Percentiles rank a stretch among this genome's conserved stretches.
phyloP scores from a whole-genome alignment of 768 basidiomycete genomes.

The Leccinum uliginosum region DNA sequence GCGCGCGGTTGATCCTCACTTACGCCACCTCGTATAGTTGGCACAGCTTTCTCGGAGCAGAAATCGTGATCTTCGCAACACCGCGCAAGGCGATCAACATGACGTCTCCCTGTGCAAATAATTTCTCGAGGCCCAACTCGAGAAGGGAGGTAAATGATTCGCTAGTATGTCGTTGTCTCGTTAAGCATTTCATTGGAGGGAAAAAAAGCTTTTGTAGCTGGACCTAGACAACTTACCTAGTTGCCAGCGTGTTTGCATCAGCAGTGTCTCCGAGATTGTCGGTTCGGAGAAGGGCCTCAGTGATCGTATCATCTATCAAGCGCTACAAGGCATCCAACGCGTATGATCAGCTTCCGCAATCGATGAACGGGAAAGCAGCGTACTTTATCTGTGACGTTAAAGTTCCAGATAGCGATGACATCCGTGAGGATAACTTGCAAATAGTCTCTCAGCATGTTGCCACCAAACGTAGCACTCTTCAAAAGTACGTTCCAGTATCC shows the following conservation, averaged over 20 bases:
- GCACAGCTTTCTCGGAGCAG: too few species aligned
- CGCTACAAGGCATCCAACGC: neutral
- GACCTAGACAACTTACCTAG: neutral
- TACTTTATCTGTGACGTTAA: neutral
- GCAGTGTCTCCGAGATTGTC: neutral
- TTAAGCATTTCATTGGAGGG: neutral
- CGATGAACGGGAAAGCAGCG: neutral
- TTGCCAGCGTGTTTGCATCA: neutral
- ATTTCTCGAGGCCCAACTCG: neutral
- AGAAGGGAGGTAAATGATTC: neutral
- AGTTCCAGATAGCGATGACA: neutral
- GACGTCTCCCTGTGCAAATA: neutral
- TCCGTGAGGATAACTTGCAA: neutral
- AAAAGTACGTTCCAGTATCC: neutral
- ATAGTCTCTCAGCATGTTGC: neutral
- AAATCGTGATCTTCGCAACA: too few species aligned
- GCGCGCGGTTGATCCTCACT: too few species aligned
- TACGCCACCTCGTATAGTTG: too few species aligned
- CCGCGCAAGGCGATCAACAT: too few species aligned
- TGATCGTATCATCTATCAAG: neutral
- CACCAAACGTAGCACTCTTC: neutral
- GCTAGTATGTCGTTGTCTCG: neutral
- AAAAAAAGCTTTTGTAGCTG: neutral
- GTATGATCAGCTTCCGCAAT: neutral
- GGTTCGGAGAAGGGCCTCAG: neutral